Percentiles rank a stretch among this genome's conserved stretches.
Evolutionary conservation across 768 basidiomycete genomes (phyloP).

Genomic region (Hericium rajendrae): DNA sequence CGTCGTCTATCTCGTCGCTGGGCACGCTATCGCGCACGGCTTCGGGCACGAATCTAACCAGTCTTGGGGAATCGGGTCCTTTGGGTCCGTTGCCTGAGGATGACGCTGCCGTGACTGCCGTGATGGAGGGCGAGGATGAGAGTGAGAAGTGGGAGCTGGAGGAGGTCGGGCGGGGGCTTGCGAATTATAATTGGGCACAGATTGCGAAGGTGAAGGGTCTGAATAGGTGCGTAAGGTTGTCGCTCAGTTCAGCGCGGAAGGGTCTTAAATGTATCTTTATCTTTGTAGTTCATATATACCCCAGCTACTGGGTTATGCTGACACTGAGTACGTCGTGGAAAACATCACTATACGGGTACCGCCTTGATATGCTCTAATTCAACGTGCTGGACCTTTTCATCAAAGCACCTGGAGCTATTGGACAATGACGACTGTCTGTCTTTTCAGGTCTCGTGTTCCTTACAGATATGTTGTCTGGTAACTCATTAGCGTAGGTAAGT

Average conservation of each 20-base stretch:
- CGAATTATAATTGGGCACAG: conserved; percentile 93
- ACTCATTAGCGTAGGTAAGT: background rate
- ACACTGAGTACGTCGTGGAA: conserved; percentile 96
- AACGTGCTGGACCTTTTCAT: background rate
- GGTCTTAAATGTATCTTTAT: conserved; percentile 10
- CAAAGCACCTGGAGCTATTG: too few species aligned
- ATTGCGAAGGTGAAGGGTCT: conserved; percentile 81
- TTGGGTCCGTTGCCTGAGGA: conserved; percentile 19
- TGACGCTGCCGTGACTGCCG: conserved; percentile 13
- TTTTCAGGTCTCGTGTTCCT: background rate
- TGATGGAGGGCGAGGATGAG: conserved; percentile 24
- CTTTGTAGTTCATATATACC: conserved; percentile 64
- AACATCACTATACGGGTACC: conserved; percentile 74
- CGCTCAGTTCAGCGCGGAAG: background rate
- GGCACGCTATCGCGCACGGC: conserved; percentile 13
- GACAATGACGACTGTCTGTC: too few species aligned
- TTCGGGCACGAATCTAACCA: background rate
- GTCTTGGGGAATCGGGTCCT: background rate
- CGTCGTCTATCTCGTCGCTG: background rate
- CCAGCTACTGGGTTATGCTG: conserved; percentile 81
- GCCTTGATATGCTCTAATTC: conserved; percentile 22
- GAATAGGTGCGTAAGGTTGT: conserved; percentile 56
- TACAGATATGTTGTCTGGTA: background rate
- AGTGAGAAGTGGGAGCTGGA: conserved; percentile 59
- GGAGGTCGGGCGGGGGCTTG: conserved; percentile 90